Evolutionary conservation across 2,329 filamentous ascomycete species (phyloP), one percentile per base, ranked within the genome.

Genomic region (Fusarium beomiforme): DNA sequence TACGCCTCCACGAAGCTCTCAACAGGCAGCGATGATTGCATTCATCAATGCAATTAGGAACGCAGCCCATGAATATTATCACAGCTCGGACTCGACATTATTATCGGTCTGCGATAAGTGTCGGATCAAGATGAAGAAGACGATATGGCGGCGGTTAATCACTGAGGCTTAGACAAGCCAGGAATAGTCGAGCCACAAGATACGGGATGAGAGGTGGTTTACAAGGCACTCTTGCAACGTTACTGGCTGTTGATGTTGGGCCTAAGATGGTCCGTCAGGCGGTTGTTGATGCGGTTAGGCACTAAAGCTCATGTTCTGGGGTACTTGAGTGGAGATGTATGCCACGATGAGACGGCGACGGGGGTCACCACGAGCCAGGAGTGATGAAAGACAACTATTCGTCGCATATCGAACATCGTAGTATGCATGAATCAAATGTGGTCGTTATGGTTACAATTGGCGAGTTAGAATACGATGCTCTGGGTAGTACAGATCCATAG

Each of bases 241-340:
- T 64, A 76, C 72, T 76, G 74, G 74, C 60, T 67, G 59, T 50
- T 43, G 62, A 56, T 53, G 41, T 61, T 72, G 44, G 61, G 57
- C 54, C 69, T 70, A 72, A 58, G 57, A 46, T 46, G 55, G 57
- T 26, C 41, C 49, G 44, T 66, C 66, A 69, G 67, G 74, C 72
- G 72, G 67, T 67, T 74, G 71, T 64, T 74, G 69, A 69, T 65
- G 64, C 62, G 51, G 44, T 59, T 67, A 57, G 62, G 69, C 58
- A 64, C 65, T 70, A 72, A 70, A 37, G 49, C 50, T 57, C 53
- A 51, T 59, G 46, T 37, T 65, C 53, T 69, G 65, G 59, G 65
- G 69, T 70, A 39, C 36, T 59, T 43, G 42, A 36, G 69, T 72
- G 64, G 69, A 66, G 64, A 72, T 51, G 31, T 29, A 44, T 60